These are phyloP conservation scores for Ophiostoma populinum DNA, from an alignment of 2,329 filamentous ascomycete species.

Conservation along the genomic window DNA sequence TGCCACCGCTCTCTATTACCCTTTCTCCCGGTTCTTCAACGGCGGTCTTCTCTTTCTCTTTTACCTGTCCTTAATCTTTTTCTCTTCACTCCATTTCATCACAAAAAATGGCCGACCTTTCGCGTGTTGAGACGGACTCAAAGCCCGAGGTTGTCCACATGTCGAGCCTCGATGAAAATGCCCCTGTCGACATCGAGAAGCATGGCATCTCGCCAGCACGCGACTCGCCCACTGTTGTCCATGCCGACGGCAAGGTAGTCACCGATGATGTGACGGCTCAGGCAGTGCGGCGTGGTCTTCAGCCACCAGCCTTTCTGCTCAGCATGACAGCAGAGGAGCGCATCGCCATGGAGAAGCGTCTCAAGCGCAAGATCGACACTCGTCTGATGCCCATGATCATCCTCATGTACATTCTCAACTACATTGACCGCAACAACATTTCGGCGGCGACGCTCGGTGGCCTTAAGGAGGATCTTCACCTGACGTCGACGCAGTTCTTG, in stretches of 20 bases:
- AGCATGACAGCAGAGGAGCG: slow-evolving; percentile 12
- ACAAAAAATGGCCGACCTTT: not conserved
- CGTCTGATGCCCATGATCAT: slow-evolving; percentile 42
- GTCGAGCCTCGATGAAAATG: slow-evolving; percentile 2
- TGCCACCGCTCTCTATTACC: not conserved
- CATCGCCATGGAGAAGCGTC: slow-evolving; percentile 29
- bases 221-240: not conserved
- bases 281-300: slow-evolving; percentile 26
- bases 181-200: slow-evolving; percentile 1
- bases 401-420: slow-evolving; percentile 48
- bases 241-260: not conserved
- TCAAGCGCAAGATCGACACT: slow-evolving; percentile 42
- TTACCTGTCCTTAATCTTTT: not conserved
- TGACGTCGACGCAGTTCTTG: slow-evolving; percentile 17
- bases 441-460: slow-evolving; percentile 27
- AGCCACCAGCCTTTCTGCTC: slow-evolving; percentile 8
- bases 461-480: slow-evolving; percentile 26
- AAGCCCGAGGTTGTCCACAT: slow-evolving; percentile 2
- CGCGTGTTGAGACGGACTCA: not conserved
- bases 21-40: not conserved
- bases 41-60: not conserved
- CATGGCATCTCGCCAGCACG: not conserved
- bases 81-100: not conserved
- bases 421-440: slow-evolving; percentile 30
- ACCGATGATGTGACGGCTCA: slow-evolving; percentile 17